Evolutionary conservation across 176 grass and related monocot genomes (phyloP), one percentile per base, ranked within the genome.

Genomic region (Rhynchospora breviuscula): DNA sequence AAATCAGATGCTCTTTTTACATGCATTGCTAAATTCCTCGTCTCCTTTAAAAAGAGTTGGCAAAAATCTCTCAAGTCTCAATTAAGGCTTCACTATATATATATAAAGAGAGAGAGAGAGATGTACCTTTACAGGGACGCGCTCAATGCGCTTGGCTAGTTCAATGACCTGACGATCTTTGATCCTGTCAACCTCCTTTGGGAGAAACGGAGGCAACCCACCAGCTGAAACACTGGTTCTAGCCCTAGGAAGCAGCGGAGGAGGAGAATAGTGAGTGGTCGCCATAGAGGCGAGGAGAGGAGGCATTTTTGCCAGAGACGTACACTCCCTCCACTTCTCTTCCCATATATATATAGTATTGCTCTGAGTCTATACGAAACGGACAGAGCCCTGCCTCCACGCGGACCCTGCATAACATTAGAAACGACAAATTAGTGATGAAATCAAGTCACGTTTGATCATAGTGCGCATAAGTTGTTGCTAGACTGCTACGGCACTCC

Each of bases 101-200:
- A n/a, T 45, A 79, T 2, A 31, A 40, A 40, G 35, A 40, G 35
- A 40, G 23, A 22, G 3, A 79, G 8, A 26, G 48, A 85, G n/a
- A n/a, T n/a, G 67, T 48, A 88, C 96, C 89, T 91, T 83, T 26
- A 98, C 88, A 65, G 96, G 91, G 2, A 98, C 88, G 57, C 91
- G 86, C 86, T 95, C 96, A 79, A 98, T 95, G 81, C 94, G 87
- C 85, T 84, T 97, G 69, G 88, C 88, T 35, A 97, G 79, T 76
- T 81, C 85, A 66, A 88, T 44, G 57, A 88, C 88, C 47, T 61
- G 61, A 53, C 80, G 80, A 84, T 97, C 94, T 70, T 86, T 91
- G 80, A 97, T 92, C 69, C 63, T 85, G 83, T 92, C 92, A 77
- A 94, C 94, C 66, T 86, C 90, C 72, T 57, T 86, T 17, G 94